Conservation (phyloP, 1,284 basidiomycete species). For the Leccinum fallax region DNA sequence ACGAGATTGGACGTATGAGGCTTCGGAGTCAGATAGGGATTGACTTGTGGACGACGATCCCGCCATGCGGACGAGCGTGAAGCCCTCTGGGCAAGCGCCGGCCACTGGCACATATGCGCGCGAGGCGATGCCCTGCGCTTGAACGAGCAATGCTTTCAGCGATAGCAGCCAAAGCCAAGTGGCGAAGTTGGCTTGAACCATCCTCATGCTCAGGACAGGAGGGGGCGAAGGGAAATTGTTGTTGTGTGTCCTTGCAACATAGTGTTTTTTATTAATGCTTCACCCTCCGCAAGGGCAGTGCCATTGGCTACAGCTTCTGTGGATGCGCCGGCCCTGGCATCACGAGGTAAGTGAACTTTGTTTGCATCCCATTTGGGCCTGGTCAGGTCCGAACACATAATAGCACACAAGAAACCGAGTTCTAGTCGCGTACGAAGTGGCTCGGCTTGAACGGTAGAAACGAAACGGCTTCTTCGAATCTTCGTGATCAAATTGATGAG, state of each 20-base stretch:
- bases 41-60: constrained; percentile 31
- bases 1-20: constrained; percentile 35
- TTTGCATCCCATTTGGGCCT: background rate
- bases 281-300: background rate
- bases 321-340: background rate
- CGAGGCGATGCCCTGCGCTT: constrained; percentile 29
- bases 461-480: background rate
- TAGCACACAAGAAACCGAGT: background rate
- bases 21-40: constrained; percentile 33
- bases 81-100: constrained; percentile 32
- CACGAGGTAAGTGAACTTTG: background rate
- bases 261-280: background rate
- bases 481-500: background rate
- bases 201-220: background rate
- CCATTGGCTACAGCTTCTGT: background rate
- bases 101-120: constrained; percentile 29
- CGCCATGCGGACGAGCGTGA: constrained; percentile 38
- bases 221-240: background rate
- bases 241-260: background rate
- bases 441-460: background rate
- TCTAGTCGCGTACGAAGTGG: background rate
- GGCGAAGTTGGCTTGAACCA: background rate
- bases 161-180: constrained; percentile 19
- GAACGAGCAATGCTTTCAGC: constrained; percentile 6
- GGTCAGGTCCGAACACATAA: background rate